These are phyloP conservation scores for Halteria grandinella DNA, from an alignment of 73 alveolate genomes.

Conservation along the genomic window DNA sequence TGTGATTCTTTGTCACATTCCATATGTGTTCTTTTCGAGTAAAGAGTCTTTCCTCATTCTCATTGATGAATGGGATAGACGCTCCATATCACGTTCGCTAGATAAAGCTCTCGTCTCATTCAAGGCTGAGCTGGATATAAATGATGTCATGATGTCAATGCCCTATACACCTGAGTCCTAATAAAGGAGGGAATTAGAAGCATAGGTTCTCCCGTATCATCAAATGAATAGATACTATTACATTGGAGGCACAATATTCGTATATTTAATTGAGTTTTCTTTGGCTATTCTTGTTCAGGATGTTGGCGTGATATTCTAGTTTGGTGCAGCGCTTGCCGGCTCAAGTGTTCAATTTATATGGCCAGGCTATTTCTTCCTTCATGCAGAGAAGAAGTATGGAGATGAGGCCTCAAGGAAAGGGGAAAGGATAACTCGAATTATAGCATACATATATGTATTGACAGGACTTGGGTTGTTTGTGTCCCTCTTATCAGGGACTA, in stretches of 20 bases:
- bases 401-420: background rate
- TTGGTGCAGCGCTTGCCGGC: conserved; percentile 42
- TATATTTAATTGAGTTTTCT: background rate
- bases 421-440: background rate
- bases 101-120: background rate
- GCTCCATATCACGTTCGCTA: conserved; percentile 18
- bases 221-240: conserved; percentile 6
- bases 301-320: conserved; percentile 11
- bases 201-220: background rate
- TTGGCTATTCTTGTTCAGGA: conserved; percentile 25
- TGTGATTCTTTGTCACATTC: conserved; percentile 56
- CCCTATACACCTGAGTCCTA: background rate
- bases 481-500: background rate
- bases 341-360: background rate
- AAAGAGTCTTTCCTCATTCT: conserved; percentile 54
- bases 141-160: too few species aligned
- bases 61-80: conserved; percentile 53
- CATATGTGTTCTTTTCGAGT: conserved; percentile 62
- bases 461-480: background rate
- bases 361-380: conserved; percentile 29
- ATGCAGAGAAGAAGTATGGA: conserved; percentile 27
- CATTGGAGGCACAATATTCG: conserved; percentile 2
- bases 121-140: background rate
- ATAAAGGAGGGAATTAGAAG: background rate
- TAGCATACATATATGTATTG: background rate